Evolutionary conservation across 2,329 filamentous ascomycete genomes (phyloP).

Genomic region (Trichoderma oligosporum): DNA sequence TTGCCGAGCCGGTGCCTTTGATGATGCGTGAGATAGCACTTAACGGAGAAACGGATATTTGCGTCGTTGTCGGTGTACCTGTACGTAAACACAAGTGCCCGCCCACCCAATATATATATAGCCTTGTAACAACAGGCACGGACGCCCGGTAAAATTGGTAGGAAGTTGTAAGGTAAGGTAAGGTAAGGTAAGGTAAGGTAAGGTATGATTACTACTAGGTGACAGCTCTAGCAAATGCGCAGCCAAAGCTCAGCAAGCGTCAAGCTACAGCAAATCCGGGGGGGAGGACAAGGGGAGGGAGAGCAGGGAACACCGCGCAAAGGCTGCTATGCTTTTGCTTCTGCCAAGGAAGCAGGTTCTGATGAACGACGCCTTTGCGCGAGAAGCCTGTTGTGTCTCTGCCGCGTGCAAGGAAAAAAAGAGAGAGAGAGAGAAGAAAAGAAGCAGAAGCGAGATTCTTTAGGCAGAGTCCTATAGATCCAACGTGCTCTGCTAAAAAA

Average conservation of each 20-base stretch:
- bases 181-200: too few species aligned
- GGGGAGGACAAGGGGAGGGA: background rate
- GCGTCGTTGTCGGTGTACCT: constrained; percentile 4
- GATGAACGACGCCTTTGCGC: background rate
- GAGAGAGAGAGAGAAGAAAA: background rate
- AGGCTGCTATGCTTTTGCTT: background rate
- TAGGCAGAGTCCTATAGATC: background rate
- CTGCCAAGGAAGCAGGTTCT: constrained; percentile 2
- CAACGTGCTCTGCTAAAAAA: constrained; percentile 1
- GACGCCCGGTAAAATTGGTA: constrained; percentile 6
- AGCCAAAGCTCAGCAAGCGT: constrained; percentile 9
- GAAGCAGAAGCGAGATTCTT: background rate
- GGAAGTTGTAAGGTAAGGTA: too few species aligned
- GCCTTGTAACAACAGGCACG: background rate
- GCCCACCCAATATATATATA: background rate
- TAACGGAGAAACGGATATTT: background rate
- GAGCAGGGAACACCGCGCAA: constrained; percentile 1
- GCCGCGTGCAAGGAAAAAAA: background rate
- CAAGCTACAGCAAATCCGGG: constrained; percentile 8
- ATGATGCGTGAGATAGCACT: background rate
- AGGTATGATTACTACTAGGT: constrained; percentile 7
- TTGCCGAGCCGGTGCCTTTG: constrained; percentile 1
- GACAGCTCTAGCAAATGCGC: constrained; percentile 3
- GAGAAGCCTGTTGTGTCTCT: background rate
- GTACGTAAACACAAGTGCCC: constrained; percentile 13